Conservation (phyloP, 208 protist species). For the Crithidia brevicula region DNA sequence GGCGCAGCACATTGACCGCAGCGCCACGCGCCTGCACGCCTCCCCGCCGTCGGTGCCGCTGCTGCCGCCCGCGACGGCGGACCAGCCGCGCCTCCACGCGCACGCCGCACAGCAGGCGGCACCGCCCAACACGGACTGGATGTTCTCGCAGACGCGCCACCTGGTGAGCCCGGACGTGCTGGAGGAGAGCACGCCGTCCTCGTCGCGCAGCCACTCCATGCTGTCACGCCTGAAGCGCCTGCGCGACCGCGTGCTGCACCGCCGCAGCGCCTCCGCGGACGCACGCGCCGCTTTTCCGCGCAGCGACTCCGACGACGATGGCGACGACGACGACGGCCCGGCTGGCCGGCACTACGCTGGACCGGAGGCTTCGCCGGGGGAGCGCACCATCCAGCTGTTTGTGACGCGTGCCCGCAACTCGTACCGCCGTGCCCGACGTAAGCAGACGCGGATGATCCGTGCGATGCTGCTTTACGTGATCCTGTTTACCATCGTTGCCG, state of each 20-base stretch:
- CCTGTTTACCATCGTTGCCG: background rate
- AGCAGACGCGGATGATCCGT: background rate
- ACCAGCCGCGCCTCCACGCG: background rate
- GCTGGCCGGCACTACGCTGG: background rate
- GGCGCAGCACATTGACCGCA: background rate
- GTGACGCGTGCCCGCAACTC: constrained; percentile 24
- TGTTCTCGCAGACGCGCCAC: constrained; percentile 14
- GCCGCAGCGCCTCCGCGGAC: background rate
- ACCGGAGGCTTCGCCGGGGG: constrained; percentile 11
- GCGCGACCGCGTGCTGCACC: constrained; percentile 14
- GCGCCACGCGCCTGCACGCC: background rate
- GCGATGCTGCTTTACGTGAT: background rate
- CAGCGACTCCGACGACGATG: constrained; percentile 8
- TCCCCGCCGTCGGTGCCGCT: background rate
- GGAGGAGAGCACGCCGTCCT: constrained; percentile 13
- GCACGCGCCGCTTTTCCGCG: background rate
- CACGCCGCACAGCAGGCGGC: background rate
- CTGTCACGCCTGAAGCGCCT: constrained; percentile 11
- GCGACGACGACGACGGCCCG: background rate
- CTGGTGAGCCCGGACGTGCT: constrained; percentile 8
- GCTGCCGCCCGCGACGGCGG: background rate
- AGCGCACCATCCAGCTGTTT: constrained; percentile 18
- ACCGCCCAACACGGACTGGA: constrained; percentile 9
- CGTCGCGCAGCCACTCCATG: background rate
- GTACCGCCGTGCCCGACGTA: constrained; percentile 2